phyloP scores from a whole-genome alignment of 2,329 filamentous ascomycete species.

The Zarea fungicola region DNA sequence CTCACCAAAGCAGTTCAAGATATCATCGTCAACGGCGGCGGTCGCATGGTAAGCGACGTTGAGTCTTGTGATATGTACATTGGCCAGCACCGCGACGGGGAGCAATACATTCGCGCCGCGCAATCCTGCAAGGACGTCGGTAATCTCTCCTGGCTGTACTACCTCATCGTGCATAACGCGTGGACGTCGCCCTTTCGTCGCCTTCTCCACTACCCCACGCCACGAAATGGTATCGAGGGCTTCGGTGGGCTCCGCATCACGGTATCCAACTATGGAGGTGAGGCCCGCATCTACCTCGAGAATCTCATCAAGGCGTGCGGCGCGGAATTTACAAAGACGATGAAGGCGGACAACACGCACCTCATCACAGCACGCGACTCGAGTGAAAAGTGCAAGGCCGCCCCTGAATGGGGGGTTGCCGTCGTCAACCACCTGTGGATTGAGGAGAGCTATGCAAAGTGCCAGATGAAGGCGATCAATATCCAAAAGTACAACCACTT shows the following conservation, averaged over 20 bases:
- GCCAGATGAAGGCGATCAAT: slow-evolving; percentile 67
- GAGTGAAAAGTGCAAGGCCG: slow-evolving; percentile 91
- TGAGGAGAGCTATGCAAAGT: slow-evolving; percentile 93
- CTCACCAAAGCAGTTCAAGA: slow-evolving; percentile 62
- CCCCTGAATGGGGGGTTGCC: slow-evolving; percentile 84
- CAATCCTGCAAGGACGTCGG: slow-evolving; percentile 77
- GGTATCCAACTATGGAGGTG: slow-evolving; percentile 92
- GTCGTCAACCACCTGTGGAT: slow-evolving; percentile 96
- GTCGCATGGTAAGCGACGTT: slow-evolving; percentile 59
- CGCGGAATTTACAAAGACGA: slow-evolving; percentile 86
- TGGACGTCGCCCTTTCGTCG: slow-evolving; percentile 83
- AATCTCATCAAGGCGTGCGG: slow-evolving; percentile 82
- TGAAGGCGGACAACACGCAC: slow-evolving; percentile 94
- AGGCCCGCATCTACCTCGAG: slow-evolving; percentile 87
- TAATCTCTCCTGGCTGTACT: slow-evolving; percentile 90
- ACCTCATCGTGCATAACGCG: slow-evolving; percentile 79
- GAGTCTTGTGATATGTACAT: slow-evolving; percentile 76
- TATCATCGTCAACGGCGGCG: slow-evolving; percentile 68
- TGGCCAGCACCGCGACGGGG: slow-evolving; percentile 79
- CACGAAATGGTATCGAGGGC: slow-evolving; percentile 69
- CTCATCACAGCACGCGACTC: slow-evolving; percentile 83
- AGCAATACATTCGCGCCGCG: slow-evolving; percentile 71
- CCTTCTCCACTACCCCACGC: slow-evolving; percentile 84
- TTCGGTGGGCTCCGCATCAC: slow-evolving; percentile 76
- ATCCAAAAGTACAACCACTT: slow-evolving; percentile 79